These are phyloP conservation scores for Xylaria cubensis DNA, from an alignment of 495 filamentous ascomycete genomes.

Conservation along the genomic window DNA sequence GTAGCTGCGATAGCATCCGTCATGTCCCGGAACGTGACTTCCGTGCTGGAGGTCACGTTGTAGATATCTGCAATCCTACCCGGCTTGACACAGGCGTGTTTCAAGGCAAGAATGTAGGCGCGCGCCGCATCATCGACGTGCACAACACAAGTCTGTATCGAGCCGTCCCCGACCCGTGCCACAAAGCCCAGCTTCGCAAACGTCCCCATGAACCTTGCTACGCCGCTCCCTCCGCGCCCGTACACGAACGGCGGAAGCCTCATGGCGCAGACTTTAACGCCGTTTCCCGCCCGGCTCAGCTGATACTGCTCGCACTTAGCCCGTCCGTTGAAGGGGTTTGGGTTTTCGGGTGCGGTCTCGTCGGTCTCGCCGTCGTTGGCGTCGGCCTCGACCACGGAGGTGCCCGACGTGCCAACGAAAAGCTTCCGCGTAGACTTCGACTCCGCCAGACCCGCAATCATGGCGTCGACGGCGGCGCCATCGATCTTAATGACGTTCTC, in stretches of 20 bases:
- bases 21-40: slow-evolving; percentile 40
- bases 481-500: slow-evolving; percentile 37
- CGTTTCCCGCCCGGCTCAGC: slow-evolving; percentile 26
- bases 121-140: slow-evolving; percentile 53
- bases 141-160: slow-evolving; percentile 36
- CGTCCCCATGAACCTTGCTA: slow-evolving; percentile 38
- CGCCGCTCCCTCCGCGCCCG: slow-evolving; percentile 48
- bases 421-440: slow-evolving; percentile 36
- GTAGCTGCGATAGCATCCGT: slow-evolving; percentile 39
- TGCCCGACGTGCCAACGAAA: slow-evolving; percentile 45
- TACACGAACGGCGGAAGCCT: slow-evolving; percentile 52
- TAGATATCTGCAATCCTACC: slow-evolving; percentile 38
- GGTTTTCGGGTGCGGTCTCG: slow-evolving; percentile 37
- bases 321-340: slow-evolving; percentile 38
- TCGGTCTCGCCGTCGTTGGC: slow-evolving; percentile 43
- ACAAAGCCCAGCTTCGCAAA: slow-evolving; percentile 33
- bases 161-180: slow-evolving; percentile 36
- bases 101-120: slow-evolving; percentile 46
- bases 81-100: slow-evolving; percentile 14
- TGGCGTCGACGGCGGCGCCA: slow-evolving; percentile 42
- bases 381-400: slow-evolving; percentile 40
- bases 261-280: slow-evolving; percentile 43
- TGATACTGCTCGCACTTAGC: slow-evolving; percentile 33
- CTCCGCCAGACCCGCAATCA: slow-evolving; percentile 41
- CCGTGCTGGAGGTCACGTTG: slow-evolving; percentile 38